phyloP scores from a whole-genome alignment of 495 filamentous ascomycete species.

The Tetracladium marchalianum region DNA sequence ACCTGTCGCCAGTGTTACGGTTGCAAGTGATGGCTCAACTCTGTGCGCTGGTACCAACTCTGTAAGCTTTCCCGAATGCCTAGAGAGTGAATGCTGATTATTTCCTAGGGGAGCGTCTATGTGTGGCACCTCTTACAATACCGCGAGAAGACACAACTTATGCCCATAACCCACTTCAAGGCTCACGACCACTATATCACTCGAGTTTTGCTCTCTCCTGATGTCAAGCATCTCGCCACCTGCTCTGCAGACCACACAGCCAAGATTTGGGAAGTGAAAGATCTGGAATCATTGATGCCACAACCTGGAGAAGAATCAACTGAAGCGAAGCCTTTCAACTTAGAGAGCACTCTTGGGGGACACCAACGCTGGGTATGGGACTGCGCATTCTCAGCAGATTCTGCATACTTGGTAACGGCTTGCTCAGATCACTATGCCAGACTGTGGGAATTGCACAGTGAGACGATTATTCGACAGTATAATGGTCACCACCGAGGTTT shows the following conservation, averaged over 20 bases:
- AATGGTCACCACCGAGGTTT: slow-evolving; percentile 94
- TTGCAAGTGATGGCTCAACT: slow-evolving; percentile 86
- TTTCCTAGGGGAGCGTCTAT: slow-evolving; percentile 78
- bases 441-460: slow-evolving; percentile 82
- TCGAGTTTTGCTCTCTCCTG: slow-evolving; percentile 88
- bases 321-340: slow-evolving; percentile 44
- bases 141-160: slow-evolving; percentile 73
- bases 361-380: slow-evolving; percentile 99
- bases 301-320: slow-evolving; percentile 5
- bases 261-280: slow-evolving; percentile 89
- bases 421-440: slow-evolving; percentile 95
- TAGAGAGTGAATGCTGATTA: slow-evolving; percentile 2
- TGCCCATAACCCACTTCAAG: slow-evolving; percentile 85
- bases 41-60: slow-evolving; percentile 94
- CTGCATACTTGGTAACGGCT: slow-evolving; percentile 94
- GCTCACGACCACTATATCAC: slow-evolving; percentile 93
- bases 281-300: slow-evolving; percentile 26
- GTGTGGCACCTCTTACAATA: slow-evolving; percentile 88
- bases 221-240: slow-evolving; percentile 94
- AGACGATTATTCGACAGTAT: slow-evolving; percentile 91
- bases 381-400: slow-evolving; percentile 94
- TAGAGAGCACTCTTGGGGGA: slow-evolving; percentile 83
- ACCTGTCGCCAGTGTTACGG: slow-evolving; percentile 84
- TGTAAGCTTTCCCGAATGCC: slow-evolving; percentile 35
- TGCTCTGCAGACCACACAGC: slow-evolving; percentile 97